Evolutionary conservation across 1,284 basidiomycete genomes (phyloP).

Genomic region (Schizopora paradoxa): DNA sequence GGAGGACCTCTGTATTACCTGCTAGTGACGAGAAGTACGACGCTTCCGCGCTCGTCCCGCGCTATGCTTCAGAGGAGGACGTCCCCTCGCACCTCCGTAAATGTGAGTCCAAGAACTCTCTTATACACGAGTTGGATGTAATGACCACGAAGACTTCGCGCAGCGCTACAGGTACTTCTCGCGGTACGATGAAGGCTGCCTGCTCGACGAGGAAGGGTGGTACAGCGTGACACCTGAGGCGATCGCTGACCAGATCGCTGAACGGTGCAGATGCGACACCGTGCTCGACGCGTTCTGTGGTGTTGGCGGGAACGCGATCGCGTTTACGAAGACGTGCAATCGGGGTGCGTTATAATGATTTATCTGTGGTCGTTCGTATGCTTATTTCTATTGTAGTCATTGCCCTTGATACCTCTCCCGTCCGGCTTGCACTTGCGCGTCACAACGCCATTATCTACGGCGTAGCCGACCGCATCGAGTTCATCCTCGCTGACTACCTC

Average conservation of each 20-base stretch:
- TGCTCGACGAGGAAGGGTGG: constrained; percentile 90
- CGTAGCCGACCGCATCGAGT: constrained; percentile 90
- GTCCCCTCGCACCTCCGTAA: constrained; percentile 76
- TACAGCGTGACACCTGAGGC: constrained; percentile 94
- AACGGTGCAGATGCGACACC: constrained; percentile 80
- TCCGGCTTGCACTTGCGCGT: constrained; percentile 78
- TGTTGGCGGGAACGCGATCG: constrained; percentile 96
- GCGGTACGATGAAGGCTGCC: constrained; percentile 70
- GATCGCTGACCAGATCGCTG: constrained; percentile 88
- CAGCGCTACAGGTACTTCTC: constrained; percentile 83
- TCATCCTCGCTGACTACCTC: constrained; percentile 84
- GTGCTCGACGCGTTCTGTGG: constrained; percentile 95
- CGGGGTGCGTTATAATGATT: constrained; percentile 50
- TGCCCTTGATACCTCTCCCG: constrained; percentile 84
- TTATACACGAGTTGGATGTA: constrained; percentile 8
- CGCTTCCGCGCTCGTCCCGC: constrained; percentile 64
- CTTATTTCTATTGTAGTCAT: constrained; percentile 58
- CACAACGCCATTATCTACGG: constrained; percentile 94
- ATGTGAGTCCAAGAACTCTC: constrained; percentile 48
- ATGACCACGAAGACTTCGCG: constrained; percentile 60
- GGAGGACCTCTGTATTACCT: too few species aligned
- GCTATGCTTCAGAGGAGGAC: constrained; percentile 56
- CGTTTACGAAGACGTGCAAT: constrained; percentile 93
- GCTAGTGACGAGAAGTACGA: constrained; percentile 60
- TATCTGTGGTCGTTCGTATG: constrained; percentile 5